Evolutionary conservation across 1,284 basidiomycete genomes (phyloP), one percentile per base, ranked within the genome.

Genomic region (Melampsora americana): DNA sequence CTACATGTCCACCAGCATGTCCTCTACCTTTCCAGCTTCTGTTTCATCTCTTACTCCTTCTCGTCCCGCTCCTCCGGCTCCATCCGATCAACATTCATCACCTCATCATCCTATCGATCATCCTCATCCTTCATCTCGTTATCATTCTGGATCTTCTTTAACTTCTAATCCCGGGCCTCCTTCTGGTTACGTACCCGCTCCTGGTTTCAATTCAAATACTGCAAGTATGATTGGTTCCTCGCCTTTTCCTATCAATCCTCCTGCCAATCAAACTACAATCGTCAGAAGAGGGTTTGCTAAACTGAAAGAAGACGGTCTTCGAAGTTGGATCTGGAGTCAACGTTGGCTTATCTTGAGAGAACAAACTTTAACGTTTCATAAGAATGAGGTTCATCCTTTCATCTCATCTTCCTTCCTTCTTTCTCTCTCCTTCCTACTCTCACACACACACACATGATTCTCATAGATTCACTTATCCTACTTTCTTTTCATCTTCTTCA

Each of bases 251-350:
- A 48, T 30, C 23, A 69, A 69, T 59, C 56, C 68, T 16, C 16
- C 68, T 23, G 61, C 69, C 14, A 78, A 78, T 39, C 77, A 79
- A 39, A 78, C 79, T 48, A 66, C 70, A 9, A 79, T 82, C 50
- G 79, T 82, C 1, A 78, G 82, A 32, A 80, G 80, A 42, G 82
- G 82, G 35, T 82, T 80, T 71, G 80, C 82, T 62, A 82, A 81
- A 69, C 80, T 82, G 77, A 83, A 83, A 74, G 82, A 83, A 65
- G 82, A 83, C 69, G 82, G 82, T 23, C 79, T 83, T 32, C 79
- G 92, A 18, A 92, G 91, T 79, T 95, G 92, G 87, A 87, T 97
- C 74, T 98, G 95, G 90, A 89, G 90, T 83, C 89, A 92, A 81
- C 90, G 92, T 81, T 98, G 91, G 91, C 85, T 98, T 64, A 87